Evolutionary conservation across 768 basidiomycete species (phyloP).

Genomic region (Termitomyces sp.): DNA sequence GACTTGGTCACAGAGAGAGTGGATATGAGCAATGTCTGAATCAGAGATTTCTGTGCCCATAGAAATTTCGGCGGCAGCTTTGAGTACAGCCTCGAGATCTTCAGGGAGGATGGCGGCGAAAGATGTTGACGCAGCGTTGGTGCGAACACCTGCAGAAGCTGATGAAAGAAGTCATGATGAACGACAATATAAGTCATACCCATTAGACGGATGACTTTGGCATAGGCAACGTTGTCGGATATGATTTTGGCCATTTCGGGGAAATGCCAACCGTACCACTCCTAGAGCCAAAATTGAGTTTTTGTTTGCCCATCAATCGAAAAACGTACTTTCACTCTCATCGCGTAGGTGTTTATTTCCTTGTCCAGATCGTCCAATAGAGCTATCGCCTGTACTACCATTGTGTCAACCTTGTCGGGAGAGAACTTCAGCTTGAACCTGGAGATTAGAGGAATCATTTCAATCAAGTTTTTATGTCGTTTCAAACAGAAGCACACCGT

Average conservation of each 20-base stretch:
- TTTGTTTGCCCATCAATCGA: not conserved
- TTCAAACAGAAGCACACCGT: conserved; percentile 45
- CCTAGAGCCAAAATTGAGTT: conserved; percentile 39
- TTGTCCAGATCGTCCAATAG: conserved; percentile 98
- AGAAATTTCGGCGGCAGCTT: conserved; percentile 94
- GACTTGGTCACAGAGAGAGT: conserved; percentile 96
- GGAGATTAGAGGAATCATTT: not conserved
- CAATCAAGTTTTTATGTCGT: not conserved
- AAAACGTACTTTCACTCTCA: conserved; percentile 87
- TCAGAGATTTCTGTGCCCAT: conserved; percentile 99
- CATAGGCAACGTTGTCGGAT: conserved; percentile 94
- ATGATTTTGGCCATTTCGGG: conserved; percentile 99
- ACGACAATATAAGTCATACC: conserved; percentile 38
- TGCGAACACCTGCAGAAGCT: conserved; percentile 71
- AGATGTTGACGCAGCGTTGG: conserved; percentile 82
- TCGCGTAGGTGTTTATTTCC: conserved; percentile 98
- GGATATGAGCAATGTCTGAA: conserved; percentile 93
- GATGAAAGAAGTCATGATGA: not conserved
- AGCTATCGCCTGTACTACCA: conserved; percentile 99
- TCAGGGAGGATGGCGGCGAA: conserved; percentile 92
- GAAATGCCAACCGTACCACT: conserved; percentile 99
- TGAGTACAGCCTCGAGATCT: conserved; percentile 92
- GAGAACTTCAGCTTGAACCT: conserved; percentile 99
- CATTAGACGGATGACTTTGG: conserved; percentile 89
- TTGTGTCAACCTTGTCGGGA: conserved; percentile 98